Evolutionary conservation across 2,329 filamentous ascomycete species (phyloP), one percentile per base, ranked within the genome.

Genomic region (Thermoascus crustaceus): DNA sequence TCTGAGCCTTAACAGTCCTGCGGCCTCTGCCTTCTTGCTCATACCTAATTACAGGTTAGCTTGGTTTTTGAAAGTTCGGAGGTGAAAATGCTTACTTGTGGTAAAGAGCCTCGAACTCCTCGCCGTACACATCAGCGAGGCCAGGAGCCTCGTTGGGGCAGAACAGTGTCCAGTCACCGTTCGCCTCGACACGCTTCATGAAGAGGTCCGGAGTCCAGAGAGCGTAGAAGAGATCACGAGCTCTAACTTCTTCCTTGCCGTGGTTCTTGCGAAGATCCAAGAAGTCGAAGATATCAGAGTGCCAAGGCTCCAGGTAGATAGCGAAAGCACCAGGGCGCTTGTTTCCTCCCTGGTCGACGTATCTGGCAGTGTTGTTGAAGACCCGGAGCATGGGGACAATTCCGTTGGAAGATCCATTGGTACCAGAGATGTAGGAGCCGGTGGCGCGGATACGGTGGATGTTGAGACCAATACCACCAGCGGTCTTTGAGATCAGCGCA

Each of bases 401-500:
- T 54, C 91, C 91, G 58, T 98, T 98, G 37, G 91, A 98, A 39
- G 89, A 94, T 50, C 91, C 91, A 57, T 98, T 98, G 52, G 91
- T 98, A 55, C 91, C 91, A 43, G 84, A 85, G 64, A 98, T 98
- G 68, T 98, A 98, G 18, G 91, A 94, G 44, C 91, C 89, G 36
- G 91, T 98, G 43, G 91, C 85, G 64, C 91, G 87, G 54, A 98
- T 98, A 55, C 88, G 82, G 71, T 98, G 91, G 34, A 89, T 81
- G 57, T 98, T 96, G 46, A 98, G 74, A 54, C 91, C 91, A 61
- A 98, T 96, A 62, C 91, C 91, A 63, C 91, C 91, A 50, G 91
- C 91, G 68, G 91, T 96, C 78, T 98, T 98, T 58, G 91, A 98
- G 66, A 98, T 98, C 86, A 98, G 89, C 49, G 91, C 91, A 67